Evolutionary conservation across 2,329 filamentous ascomycete genomes (phyloP).

Genomic region (Sarocladium brachiariae): DNA sequence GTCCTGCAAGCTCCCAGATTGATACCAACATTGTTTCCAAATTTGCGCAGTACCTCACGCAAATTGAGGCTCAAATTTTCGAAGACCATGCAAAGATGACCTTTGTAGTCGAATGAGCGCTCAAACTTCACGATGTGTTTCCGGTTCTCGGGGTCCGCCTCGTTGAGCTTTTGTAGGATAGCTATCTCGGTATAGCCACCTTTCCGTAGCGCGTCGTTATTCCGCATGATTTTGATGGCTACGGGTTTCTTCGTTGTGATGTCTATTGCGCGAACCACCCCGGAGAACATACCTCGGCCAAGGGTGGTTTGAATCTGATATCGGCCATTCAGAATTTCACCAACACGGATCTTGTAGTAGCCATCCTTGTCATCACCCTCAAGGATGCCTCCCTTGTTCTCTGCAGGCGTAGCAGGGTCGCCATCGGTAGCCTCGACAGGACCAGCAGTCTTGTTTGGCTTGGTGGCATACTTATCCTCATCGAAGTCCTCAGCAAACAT

Average conservation of each 20-base stretch:
- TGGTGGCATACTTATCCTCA: conserved; percentile 56
- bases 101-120: conserved; percentile 86
- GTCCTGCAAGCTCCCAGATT: conserved; percentile 79
- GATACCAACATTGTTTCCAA: conserved; percentile 88
- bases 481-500: conserved; percentile 86
- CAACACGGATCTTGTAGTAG: conserved; percentile 91
- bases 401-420: conserved; percentile 47
- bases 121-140: conserved; percentile 89
- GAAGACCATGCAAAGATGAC: conserved; percentile 93
- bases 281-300: conserved; percentile 93
- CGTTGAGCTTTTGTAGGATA: conserved; percentile 80
- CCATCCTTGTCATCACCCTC: conserved; percentile 93
- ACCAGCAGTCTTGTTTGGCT: conserved; percentile 28
- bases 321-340: conserved; percentile 80
- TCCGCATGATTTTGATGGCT: conserved; percentile 95
- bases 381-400: conserved; percentile 69
- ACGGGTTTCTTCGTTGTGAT: conserved; percentile 68
- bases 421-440: conserved; percentile 33
- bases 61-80: conserved; percentile 92
- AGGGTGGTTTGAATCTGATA: conserved; percentile 85
- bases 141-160: conserved; percentile 78
- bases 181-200: conserved; percentile 92
- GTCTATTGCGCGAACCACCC: conserved; percentile 84
- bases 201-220: conserved; percentile 88
- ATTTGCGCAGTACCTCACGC: conserved; percentile 90